Evolutionary conservation across 1,284 basidiomycete genomes (phyloP).

Genomic region (Fistulina hepatica): DNA sequence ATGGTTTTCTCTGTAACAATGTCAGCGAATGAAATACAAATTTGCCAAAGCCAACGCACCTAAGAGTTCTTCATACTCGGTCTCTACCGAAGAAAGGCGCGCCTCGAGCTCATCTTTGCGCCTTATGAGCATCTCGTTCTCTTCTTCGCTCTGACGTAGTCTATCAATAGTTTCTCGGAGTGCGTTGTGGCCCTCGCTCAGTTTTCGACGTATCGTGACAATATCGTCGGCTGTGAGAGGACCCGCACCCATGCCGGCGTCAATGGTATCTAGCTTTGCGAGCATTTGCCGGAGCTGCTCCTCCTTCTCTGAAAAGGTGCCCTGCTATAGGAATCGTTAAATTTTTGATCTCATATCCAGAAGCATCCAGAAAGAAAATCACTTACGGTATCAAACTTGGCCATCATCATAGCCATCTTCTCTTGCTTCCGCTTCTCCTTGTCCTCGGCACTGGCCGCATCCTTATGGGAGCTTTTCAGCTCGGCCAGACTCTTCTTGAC

Average conservation of each 20-base stretch:
- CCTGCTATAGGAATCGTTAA: constrained; percentile 43
- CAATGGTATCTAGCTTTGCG: constrained; percentile 71
- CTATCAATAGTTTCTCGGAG: constrained; percentile 86
- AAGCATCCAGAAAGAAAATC: constrained; percentile 11
- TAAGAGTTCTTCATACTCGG: constrained; percentile 93
- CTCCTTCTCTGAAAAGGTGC: constrained; percentile 87
- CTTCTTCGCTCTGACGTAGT: constrained; percentile 83
- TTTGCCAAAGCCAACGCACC: constrained; percentile 35
- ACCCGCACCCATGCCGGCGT: constrained; percentile 52
- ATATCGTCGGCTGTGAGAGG: constrained; percentile 69
- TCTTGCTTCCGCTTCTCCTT: constrained; percentile 99
- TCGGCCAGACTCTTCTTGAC: constrained; percentile 75
- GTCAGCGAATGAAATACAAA: neutral
- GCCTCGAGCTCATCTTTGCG: constrained; percentile 84
- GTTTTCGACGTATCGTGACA: constrained; percentile 70
- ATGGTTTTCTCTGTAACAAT: constrained; percentile 65
- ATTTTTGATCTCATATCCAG: constrained; percentile 6
- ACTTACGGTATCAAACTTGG: constrained; percentile 88
- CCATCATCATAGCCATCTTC: constrained; percentile 99
- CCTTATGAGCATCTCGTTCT: constrained; percentile 78
- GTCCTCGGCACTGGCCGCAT: constrained; percentile 72
- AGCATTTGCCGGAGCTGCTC: constrained; percentile 81
- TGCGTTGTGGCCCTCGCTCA: constrained; percentile 81
- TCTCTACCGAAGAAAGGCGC: constrained; percentile 72
- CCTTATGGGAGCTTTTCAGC: constrained; percentile 74